Conservation (phyloP, 805 yeast genomes). For the Grigorovia jiainica region DNA sequence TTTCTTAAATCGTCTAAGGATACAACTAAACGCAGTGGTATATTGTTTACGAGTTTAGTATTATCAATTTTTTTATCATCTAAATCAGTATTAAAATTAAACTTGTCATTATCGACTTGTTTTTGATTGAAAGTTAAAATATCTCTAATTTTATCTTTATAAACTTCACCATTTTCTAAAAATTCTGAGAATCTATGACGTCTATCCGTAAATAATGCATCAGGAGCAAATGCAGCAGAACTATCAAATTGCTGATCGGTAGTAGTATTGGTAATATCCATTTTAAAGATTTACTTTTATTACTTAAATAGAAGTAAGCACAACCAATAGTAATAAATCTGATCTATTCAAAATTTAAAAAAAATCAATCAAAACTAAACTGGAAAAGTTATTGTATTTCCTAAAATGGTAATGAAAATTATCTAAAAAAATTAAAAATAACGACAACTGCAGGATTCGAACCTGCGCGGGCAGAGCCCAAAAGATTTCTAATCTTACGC, state of each 20-base stretch:
- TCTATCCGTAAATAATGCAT: constrained; percentile 63
- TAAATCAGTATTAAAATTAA: constrained; percentile 7
- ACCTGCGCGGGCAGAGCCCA: constrained; percentile 55
- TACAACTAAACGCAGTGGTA: constrained; percentile 48
- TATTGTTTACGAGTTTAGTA: constrained; percentile 5
- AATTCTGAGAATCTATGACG: constrained; percentile 85
- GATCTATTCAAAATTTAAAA: not conserved
- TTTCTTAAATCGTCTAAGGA: constrained; percentile 82
- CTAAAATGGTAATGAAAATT: not conserved
- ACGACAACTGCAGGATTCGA: constrained; percentile 70
- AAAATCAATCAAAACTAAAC: not conserved
- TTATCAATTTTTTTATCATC: constrained; percentile 8
- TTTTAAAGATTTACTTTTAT: not conserved
- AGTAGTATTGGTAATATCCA: not conserved
- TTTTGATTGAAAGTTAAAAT: not conserved
- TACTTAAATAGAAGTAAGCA: not conserved
- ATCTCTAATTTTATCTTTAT: constrained; percentile 38
- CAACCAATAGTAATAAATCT: not conserved
- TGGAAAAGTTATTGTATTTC: not conserved
- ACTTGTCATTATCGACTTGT: constrained; percentile 5
- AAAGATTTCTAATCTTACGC: constrained; percentile 55
- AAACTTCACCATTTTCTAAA: constrained; percentile 55
- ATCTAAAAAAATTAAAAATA: constrained; percentile 25
- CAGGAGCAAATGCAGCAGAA: constrained; percentile 22
- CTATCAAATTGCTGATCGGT: constrained; percentile 7